phyloP scores from a whole-genome alignment of 768 basidiomycete genomes.

The Macrolepiota albuminosa region DNA sequence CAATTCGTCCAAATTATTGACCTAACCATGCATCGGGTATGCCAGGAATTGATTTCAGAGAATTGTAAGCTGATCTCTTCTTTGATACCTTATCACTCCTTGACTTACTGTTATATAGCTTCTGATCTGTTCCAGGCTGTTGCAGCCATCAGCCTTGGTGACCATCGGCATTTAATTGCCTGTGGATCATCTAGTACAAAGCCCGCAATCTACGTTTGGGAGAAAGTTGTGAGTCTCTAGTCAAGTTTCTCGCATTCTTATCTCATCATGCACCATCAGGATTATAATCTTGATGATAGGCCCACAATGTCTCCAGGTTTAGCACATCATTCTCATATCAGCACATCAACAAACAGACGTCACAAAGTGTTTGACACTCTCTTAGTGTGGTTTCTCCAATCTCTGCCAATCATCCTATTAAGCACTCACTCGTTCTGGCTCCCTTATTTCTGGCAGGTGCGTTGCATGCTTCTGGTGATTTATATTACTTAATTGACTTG shows the following conservation, averaged over 20 bases:
- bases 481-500: neutral
- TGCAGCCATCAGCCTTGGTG: neutral
- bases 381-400: neutral
- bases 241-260: neutral
- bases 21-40: neutral
- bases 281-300: neutral
- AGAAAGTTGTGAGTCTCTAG: neutral
- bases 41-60: neutral
- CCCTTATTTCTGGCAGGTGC: neutral
- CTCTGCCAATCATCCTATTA: neutral
- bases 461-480: neutral
- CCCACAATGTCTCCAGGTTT: neutral
- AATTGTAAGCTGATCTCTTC: neutral
- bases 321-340: neutral
- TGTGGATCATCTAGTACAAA: neutral
- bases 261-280: neutral
- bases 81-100: neutral
- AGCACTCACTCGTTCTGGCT: neutral
- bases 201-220: neutral
- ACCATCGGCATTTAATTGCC: conserved; percentile 3
- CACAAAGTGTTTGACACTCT: neutral
- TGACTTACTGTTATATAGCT: neutral
- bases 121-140: conserved; percentile 4
- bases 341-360: neutral
- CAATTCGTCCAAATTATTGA: conserved; percentile 2